phyloP scores from a whole-genome alignment of 2,329 filamentous ascomycete genomes.

The Calonectria montana region DNA sequence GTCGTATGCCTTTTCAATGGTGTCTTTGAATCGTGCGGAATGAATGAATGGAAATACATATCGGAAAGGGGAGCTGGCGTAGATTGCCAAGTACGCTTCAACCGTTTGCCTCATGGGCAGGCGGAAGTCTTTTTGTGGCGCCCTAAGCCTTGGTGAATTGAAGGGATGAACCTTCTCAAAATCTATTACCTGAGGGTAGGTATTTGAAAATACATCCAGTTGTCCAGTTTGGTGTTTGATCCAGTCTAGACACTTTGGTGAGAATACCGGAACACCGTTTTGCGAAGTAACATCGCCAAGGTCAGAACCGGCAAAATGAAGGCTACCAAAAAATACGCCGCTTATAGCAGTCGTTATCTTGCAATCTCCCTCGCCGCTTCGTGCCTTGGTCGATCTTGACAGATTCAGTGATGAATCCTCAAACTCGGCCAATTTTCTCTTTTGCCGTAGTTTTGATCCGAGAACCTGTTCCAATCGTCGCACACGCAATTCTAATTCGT shows the following conservation, averaged over 20 bases:
- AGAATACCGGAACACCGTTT: not conserved
- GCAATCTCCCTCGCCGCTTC: not conserved
- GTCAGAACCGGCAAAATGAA: not conserved
- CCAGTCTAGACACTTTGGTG: not conserved
- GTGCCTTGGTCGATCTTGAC: not conserved
- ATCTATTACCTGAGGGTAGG: not conserved
- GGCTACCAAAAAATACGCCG: not conserved
- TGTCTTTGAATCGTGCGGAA: not conserved
- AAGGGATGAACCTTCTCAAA: not conserved
- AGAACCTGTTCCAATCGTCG: not conserved
- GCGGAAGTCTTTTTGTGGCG: not conserved
- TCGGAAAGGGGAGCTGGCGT: not conserved
- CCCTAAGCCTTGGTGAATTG: not conserved
- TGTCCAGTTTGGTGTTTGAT: not conserved
- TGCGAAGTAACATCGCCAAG: not conserved
- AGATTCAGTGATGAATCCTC: not conserved
- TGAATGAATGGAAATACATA: not conserved
- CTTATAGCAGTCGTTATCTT: not conserved
- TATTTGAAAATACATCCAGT: not conserved
- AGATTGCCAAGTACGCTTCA: not conserved
- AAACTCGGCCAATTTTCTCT: not conserved
- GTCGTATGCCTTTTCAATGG: not conserved
- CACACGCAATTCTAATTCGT: not conserved
- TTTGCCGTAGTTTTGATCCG: not conserved
- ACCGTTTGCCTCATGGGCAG: not conserved